Conservation (phyloP, 768 basidiomycete species). For the Mycena venus region DNA sequence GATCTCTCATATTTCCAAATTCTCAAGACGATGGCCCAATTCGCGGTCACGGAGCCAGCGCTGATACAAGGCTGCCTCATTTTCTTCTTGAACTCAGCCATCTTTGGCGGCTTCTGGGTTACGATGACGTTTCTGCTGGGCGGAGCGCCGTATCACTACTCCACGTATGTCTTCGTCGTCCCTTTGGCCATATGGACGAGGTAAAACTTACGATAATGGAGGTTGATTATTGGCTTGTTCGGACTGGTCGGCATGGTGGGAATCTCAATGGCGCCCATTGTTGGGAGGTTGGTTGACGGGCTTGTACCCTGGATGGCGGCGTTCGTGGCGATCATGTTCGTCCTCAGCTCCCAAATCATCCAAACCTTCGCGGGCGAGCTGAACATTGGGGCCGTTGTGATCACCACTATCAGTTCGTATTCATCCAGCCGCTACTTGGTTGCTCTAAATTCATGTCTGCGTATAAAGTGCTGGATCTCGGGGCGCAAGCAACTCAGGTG, state of each 20-base stretch:
- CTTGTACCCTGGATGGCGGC: slow-evolving; percentile 72
- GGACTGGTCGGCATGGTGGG: slow-evolving; percentile 68
- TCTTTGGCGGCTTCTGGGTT: slow-evolving; percentile 56
- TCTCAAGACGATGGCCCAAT: slow-evolving; percentile 69
- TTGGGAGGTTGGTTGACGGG: slow-evolving; percentile 66
- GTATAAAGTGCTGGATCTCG: slow-evolving; percentile 55
- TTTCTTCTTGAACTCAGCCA: slow-evolving; percentile 58
- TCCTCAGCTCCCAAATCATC: slow-evolving; percentile 58
- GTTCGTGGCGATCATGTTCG: slow-evolving; percentile 54
- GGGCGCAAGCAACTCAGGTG: slow-evolving; percentile 68
- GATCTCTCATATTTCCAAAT: slow-evolving; percentile 67
- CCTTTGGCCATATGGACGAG: too few relatives aligned
- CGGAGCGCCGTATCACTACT: slow-evolving; percentile 69
- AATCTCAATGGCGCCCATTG: slow-evolving; percentile 63
- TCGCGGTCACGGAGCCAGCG: slow-evolving; percentile 69
- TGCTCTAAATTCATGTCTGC: background rate
- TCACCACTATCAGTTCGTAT: slow-evolving; percentile 59
- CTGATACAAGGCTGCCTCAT: slow-evolving; percentile 66
- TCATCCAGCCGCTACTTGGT: background rate
- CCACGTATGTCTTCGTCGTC: slow-evolving; percentile 49
- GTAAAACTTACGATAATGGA: too few relatives aligned
- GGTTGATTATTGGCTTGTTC: slow-evolving; percentile 69
- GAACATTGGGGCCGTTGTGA: slow-evolving; percentile 64
- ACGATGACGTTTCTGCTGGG: slow-evolving; percentile 73
- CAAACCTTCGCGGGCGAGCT: slow-evolving; percentile 65